Evolutionary conservation across 257 asterid genomes (phyloP).

Genomic region (Thymus quinquecostatus): DNA sequence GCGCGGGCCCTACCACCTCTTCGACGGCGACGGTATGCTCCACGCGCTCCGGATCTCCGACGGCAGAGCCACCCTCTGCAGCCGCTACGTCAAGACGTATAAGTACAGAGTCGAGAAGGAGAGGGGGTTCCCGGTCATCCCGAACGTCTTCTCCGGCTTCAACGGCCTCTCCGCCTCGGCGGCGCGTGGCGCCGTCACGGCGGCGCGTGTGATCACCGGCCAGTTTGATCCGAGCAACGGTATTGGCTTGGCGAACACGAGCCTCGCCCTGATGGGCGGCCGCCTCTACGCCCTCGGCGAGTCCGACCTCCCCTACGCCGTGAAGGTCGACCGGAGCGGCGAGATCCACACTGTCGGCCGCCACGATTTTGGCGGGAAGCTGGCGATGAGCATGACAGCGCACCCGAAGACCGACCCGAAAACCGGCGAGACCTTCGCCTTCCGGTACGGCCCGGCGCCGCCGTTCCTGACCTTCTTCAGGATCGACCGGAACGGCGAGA

Average conservation of each 20-base stretch:
- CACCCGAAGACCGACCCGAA: neutral
- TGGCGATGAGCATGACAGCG: neutral
- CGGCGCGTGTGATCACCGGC: neutral
- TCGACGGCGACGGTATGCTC: conserved; percentile 14
- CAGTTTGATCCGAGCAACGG: neutral
- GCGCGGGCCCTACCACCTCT: conserved; percentile 9
- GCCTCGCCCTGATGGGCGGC: neutral
- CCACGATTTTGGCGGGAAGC: neutral
- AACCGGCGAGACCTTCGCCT: conserved; percentile 8
- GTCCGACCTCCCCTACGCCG: neutral
- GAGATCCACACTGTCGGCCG: conserved; percentile 1
- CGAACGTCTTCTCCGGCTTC: conserved; percentile 6
- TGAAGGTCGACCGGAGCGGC: neutral
- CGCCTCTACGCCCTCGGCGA: conserved; percentile 2
- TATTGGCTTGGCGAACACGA: neutral
- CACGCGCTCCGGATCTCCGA: neutral
- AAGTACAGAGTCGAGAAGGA: neutral
- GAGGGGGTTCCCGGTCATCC: neutral
- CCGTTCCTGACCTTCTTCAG: conserved; percentile 8
- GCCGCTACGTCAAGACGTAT: neutral
- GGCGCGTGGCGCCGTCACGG: neutral
- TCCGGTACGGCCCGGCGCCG: neutral
- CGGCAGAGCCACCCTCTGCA: conserved; percentile 4
- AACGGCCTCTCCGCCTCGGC: conserved; percentile 6
- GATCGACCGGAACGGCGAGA: neutral